Base-by-base conservation (phyloP, 192 early-diverging fungal genomes). In the Coemansia sp. region DNA sequence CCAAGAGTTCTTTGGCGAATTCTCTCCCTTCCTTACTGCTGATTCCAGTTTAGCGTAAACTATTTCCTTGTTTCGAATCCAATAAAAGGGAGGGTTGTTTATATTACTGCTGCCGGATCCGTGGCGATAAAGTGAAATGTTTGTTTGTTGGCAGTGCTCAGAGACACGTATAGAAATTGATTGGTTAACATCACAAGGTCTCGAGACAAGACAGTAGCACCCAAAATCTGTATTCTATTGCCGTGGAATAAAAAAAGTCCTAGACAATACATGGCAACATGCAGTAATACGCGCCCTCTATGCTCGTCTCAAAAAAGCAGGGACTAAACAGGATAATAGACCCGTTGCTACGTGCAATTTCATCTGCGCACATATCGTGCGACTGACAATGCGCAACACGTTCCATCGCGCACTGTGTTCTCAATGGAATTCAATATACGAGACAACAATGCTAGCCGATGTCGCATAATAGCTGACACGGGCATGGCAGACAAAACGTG, bases 1-100 rank as follows among this genome's bases (percentile, higher is more conserved):
- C 48, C n/a, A 44, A 8, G 68, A 63, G 61, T 80, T 68, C 60
- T 80, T 80, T 68, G 77, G 77, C 37, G 46, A 59, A 23, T 80
- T 80, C 46, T 46, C 77, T 17, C 77, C 77, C 28, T 80, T 74
- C 50, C 46, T 74, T 67, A 67, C 64, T 56, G 62, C 76, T 28
- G 70, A 77, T 50, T 71, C 65, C 3, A 68, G 63, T 14, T 26
- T 68, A 11, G 54, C 66, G 1, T 68, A 74, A 50, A 17, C 47
- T 48, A 18, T 44, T 44, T 44, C 14, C 15, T 44, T 48, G 47
- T 48, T 48, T 48, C 5, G 47, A 47, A 48, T n/a, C 20, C 15
- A 20, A 20, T n/a, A 48, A 17, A 48, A 18, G 47, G 7, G 5
- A 8, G 47, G n/a, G 4, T n/a, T 20, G 47, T 18, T 48, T 15